Base-by-base conservation (phyloP, 768 basidiomycete genomes). In the Cubamyces sp. region DNA sequence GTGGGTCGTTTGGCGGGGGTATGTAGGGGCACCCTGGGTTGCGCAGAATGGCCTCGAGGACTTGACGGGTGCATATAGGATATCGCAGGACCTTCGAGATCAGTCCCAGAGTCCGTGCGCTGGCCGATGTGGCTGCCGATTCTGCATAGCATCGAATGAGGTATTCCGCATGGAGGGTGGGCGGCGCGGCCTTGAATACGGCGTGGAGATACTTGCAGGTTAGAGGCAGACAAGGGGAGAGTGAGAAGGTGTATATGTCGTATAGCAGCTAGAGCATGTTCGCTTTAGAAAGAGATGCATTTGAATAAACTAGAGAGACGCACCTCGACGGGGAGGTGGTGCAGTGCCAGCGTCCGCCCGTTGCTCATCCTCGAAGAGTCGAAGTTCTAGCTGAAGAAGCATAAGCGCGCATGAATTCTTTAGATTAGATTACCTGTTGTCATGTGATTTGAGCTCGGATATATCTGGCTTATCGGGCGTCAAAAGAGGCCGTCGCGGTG, bases 211-310 rank as follows among this genome's bases (percentile, higher is more conserved):
- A 73, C 61, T 75, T 82, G 64, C 83, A 90, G 34, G 83, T 76
- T 53, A 74, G 74, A 0, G 93, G 92, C 8, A 97, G 76, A 39
- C 76, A 68, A 18, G 83, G 78, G 3, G 91, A 92, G 6, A 85
- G 75, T 0, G 92, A 86, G 64, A 79, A 79, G 18, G 91, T 80
- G 66, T 94, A 90, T 15, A 96, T 81, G 58, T 94, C 85, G 67
- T 90, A 88, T 0, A 96, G 74, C 9, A 98, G 80, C 94, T 96
- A 45, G 1, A 43, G 12, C 41, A 28, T 16, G 28, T 9, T 9
- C 5, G 7, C 21, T 4, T 26, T 18, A 23, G 48, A 49, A 11
- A 5, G 5, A 23, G 1, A 5, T 26, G 12, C 15, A 4, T 12
- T 4, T 15, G 14, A 16, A 18, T 11, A 3, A 3, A 23, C 3